These are phyloP conservation scores for Cryphonectria radicalis DNA, from an alignment of 2,329 filamentous ascomycete genomes.

Conservation along the genomic window DNA sequence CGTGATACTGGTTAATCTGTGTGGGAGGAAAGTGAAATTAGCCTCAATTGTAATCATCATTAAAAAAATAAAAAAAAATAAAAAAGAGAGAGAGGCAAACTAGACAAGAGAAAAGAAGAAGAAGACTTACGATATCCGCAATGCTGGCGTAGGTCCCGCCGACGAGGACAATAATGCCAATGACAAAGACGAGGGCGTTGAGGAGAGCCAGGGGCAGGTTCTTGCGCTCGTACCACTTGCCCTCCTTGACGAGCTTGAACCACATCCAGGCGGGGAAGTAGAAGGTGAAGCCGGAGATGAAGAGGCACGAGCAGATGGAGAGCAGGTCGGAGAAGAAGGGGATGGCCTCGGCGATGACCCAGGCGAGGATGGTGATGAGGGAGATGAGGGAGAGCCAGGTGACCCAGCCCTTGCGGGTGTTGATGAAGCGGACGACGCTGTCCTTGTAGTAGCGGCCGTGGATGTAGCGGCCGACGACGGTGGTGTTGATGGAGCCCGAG, in stretches of 20 bases:
- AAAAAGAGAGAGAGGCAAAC: no score
- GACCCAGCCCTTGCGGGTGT: slow-evolving; percentile 52
- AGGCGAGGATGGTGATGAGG: slow-evolving; percentile 65
- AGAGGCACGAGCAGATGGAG: slow-evolving; percentile 55
- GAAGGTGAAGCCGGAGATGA: slow-evolving; percentile 52
- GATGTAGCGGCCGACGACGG: slow-evolving; percentile 50
- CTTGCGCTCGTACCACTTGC: slow-evolving; percentile 35
- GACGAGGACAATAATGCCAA: slow-evolving; percentile 36
- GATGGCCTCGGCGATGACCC: slow-evolving; percentile 73
- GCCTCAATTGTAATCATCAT: not conserved
- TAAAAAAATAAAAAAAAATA: no score
- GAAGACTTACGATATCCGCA: slow-evolving; percentile 36
- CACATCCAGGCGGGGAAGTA: slow-evolving; percentile 42
- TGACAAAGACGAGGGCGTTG: slow-evolving; percentile 33
- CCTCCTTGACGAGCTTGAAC: slow-evolving; percentile 41
- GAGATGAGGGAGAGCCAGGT: slow-evolving; percentile 62
- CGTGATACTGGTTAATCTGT: slow-evolving; percentile 28
- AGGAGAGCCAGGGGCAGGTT: slow-evolving; percentile 32
- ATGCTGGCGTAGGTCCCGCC: slow-evolving; percentile 37
- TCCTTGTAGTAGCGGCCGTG: slow-evolving; percentile 50
- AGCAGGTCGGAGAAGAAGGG: slow-evolving; percentile 74
- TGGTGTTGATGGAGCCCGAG: slow-evolving; percentile 71
- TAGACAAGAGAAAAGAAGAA: no score
- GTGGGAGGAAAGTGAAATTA: not conserved
- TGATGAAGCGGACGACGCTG: slow-evolving; percentile 50